These are phyloP conservation scores for Barbarea vulgaris DNA, from an alignment of 345 rosid genomes.

Conservation along the genomic window DNA sequence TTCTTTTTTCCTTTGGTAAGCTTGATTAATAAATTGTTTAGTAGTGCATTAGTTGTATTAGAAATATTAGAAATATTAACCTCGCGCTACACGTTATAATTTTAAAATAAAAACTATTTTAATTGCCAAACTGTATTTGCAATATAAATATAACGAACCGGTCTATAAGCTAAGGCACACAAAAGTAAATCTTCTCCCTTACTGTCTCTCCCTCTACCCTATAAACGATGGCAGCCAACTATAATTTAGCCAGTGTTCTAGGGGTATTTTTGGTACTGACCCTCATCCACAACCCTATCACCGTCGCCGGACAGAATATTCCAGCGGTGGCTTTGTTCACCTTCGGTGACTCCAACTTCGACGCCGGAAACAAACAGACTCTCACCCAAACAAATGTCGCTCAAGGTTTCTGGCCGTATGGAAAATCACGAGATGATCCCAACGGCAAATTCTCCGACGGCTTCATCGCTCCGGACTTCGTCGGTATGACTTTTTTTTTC, in stretches of 20 bases:
- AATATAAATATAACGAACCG: slow-evolving; percentile 1
- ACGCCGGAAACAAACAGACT: slow-evolving; percentile 36
- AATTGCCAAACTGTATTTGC: neutral
- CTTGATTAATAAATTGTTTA: neutral
- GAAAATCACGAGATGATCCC: slow-evolving; percentile 38
- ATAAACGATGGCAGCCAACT: slow-evolving; percentile 1
- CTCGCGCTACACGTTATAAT: slow-evolving; percentile 1
- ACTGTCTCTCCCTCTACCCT: neutral
- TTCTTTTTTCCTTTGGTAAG: neutral
- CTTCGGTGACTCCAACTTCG: slow-evolving; percentile 42
- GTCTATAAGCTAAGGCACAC: neutral
- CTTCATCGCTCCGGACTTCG: slow-evolving; percentile 30
- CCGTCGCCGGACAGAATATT: slow-evolving; percentile 23
- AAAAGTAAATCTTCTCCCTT: neutral
- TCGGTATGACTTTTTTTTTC: neutral
- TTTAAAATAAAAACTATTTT: neutral
- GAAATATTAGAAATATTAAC: neutral
- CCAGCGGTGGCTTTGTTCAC: slow-evolving; percentile 27
- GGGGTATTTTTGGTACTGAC: slow-evolving; percentile 1
- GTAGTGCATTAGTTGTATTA: neutral
- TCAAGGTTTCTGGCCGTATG: slow-evolving; percentile 41
- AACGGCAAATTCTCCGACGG: slow-evolving; percentile 41
- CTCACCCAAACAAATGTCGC: neutral
- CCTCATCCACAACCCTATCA: slow-evolving; percentile 10
- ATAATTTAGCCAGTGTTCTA: slow-evolving; percentile 16